Percentiles rank a stretch among this genome's conserved stretches.
These are phyloP conservation scores for Aspergillus cejpii DNA, from an alignment of 2,329 filamentous ascomycete species.

Conservation along the genomic window DNA sequence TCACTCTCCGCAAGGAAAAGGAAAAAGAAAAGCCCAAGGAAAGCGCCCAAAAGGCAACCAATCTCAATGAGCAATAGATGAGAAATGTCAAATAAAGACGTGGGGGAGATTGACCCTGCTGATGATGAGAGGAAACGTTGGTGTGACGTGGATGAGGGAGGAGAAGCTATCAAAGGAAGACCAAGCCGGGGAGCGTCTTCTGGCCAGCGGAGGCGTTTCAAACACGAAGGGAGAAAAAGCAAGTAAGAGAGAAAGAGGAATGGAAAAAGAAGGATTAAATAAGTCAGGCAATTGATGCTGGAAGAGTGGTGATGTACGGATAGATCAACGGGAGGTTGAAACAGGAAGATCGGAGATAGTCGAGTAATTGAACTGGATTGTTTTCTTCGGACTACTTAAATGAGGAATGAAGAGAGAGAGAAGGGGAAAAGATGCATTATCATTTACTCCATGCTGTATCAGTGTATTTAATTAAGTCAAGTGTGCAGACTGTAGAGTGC, in stretches of 20 bases:
- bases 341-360: too few relatives aligned
- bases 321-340: too few relatives aligned
- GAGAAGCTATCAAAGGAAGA: too few relatives aligned
- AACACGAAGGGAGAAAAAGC: background rate
- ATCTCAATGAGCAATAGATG: background rate
- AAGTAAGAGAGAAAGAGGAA: background rate
- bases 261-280: too few relatives aligned
- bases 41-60: constrained; percentile 1
- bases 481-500: background rate
- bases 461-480: constrained; percentile 1
- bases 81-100: background rate
- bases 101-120: background rate
- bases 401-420: too few relatives aligned
- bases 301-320: too few relatives aligned
- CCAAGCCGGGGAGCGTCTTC: background rate
- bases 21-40: constrained; percentile 4
- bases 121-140: background rate
- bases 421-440: too few relatives aligned
- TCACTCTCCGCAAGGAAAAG: constrained; percentile 10
- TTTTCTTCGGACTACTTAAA: too few relatives aligned
- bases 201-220: background rate
- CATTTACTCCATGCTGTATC: too few relatives aligned
- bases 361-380: too few relatives aligned
- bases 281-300: too few relatives aligned
- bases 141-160: background rate